Conservation (phyloP, 306 rosid species). For the Hippophae gyantsensis region DNA sequence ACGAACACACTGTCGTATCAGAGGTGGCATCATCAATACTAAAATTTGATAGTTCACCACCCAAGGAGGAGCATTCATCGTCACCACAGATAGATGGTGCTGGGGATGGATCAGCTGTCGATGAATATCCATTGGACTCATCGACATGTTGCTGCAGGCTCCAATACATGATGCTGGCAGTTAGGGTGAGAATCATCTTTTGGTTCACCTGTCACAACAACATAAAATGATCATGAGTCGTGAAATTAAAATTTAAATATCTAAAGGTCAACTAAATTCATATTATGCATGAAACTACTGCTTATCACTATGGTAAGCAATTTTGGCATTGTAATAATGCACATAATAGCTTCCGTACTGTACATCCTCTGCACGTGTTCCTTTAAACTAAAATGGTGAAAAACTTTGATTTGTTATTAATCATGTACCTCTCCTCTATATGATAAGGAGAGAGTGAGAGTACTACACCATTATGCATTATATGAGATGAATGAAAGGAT, state of each 20-base stretch:
- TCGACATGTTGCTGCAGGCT: slow-evolving; percentile 67
- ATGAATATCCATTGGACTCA: slow-evolving; percentile 37
- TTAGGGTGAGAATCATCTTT: slow-evolving; percentile 83
- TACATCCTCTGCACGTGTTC: no score
- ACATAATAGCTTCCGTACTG: no score
- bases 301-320: neutral
- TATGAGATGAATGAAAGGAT: neutral
- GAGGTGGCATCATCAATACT: slow-evolving; percentile 72
- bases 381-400: no score
- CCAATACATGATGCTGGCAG: slow-evolving; percentile 92
- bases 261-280: neutral
- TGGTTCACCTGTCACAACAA: slow-evolving; percentile 73
- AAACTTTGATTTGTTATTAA: neutral
- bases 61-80: slow-evolving; percentile 61
- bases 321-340: no score
- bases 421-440: neutral
- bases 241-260: neutral
- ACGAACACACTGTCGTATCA: slow-evolving; percentile 60
- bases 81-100: slow-evolving; percentile 62
- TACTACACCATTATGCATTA: slow-evolving; percentile 5
- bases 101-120: slow-evolving; percentile 55
- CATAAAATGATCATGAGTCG: slow-evolving; percentile 1
- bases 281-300: neutral
- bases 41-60: slow-evolving; percentile 59
- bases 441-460: neutral